Percentiles rank a stretch among this genome's conserved stretches.
Conservation (phyloP, 1,284 basidiomycete species). For the Earliella scabrosa region DNA sequence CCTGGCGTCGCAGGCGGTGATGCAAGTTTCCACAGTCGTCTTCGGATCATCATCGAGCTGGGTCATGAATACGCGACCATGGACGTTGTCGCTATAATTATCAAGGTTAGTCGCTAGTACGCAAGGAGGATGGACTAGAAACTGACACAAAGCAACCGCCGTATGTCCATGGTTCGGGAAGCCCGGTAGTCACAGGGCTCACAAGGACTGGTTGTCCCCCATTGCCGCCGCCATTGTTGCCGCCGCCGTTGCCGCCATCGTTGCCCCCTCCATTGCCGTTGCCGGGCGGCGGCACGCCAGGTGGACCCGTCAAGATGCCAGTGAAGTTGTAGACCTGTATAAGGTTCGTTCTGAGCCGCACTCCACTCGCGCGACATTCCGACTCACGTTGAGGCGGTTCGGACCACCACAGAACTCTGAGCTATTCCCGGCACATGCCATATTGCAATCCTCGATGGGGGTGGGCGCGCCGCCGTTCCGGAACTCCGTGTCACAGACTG, state of each 20-base stretch:
- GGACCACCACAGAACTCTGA: slow-evolving; percentile 73
- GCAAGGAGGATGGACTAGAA: not conserved
- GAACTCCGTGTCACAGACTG: slow-evolving; percentile 59
- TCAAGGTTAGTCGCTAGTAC: not conserved
- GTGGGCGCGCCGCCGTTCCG: slow-evolving; percentile 49
- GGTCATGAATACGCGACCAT: slow-evolving; percentile 41
- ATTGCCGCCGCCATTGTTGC: too few relatives aligned
- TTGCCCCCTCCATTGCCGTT: slow-evolving; percentile 47
- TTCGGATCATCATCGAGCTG: slow-evolving; percentile 38
- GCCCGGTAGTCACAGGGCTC: slow-evolving; percentile 50
- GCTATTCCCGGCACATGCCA: slow-evolving; percentile 65
- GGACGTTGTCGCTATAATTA: slow-evolving; percentile 40
- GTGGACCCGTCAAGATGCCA: slow-evolving; percentile 52
- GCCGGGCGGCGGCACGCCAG: slow-evolving; percentile 38
- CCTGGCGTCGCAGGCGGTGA: slow-evolving; percentile 36
- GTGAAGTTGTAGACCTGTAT: slow-evolving; percentile 66
- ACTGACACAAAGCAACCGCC: slow-evolving; percentile 63
- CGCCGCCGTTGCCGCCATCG: too few relatives aligned
- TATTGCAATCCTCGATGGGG: slow-evolving; percentile 56
- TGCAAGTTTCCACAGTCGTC: slow-evolving; percentile 46
- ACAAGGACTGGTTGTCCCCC: slow-evolving; percentile 34
- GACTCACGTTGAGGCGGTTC: slow-evolving; percentile 36
- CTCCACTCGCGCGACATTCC: not conserved
- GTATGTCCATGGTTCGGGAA: slow-evolving; percentile 55
- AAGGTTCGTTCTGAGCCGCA: not conserved